Evolutionary conservation across 163 green algal genomes (phyloP), one percentile per base, ranked within the genome.

Genomic region (Chlamydomonas reinhardtii): DNA sequence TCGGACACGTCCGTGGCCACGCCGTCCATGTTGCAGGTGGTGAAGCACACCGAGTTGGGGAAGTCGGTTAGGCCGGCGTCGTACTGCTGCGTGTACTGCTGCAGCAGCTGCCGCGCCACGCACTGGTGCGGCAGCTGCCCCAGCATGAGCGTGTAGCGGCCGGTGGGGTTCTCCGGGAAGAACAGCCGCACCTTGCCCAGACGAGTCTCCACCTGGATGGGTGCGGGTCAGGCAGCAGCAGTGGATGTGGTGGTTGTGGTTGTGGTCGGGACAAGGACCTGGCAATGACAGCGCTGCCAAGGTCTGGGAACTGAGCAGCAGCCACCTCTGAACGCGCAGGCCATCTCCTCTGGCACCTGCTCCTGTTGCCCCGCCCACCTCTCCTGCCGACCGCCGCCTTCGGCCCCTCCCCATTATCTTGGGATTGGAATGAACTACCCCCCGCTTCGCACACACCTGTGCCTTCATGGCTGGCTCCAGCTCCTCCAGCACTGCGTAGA

Each of bases 151-250:
- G 65, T 83, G 83, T 94, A 95, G 43, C 69, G 77, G 61, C 92
- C 90, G 56, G 91, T 95, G 56, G 92, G 90, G 73, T 95, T 95
- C 59, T 76, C 81, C 11, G 92, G 92, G 82, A 85, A 90, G 88
- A 92, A 95, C 82, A 91, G 76, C 29, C 85, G 74, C 74, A 93
- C 52, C 29, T 39, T 59, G 32, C 82, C 80, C 54, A 86, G 69
- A 32, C 69, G 66, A 8, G 31, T 62, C 52, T 76, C 66, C 20
- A 85, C 78, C 78, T 85, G 68, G 32, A 31, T n/a, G n/a, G n/a
- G n/a, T n/a, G n/a, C n/a, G n/a, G n/a, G n/a, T n/a, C n/a, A n/a
- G n/a, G n/a, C n/a, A n/a, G n/a, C n/a, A n/a, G n/a, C n/a, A n/a
- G n/a, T n/a, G n/a, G n/a, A n/a, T 54, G 43, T 54, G 43, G 6